phyloP scores from a whole-genome alignment of 768 basidiomycete species.

The Cyathus striatus region DNA sequence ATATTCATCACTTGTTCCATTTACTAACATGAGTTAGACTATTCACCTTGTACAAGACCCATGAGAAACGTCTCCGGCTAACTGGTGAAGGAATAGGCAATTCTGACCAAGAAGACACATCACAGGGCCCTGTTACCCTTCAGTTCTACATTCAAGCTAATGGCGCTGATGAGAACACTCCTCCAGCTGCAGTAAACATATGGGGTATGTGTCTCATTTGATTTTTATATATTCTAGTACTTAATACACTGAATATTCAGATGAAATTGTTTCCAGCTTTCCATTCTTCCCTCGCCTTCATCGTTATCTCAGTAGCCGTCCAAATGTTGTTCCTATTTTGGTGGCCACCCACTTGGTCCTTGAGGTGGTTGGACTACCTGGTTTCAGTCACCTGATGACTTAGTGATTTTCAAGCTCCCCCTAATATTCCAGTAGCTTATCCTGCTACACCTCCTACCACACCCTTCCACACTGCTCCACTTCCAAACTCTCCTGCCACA shows the following conservation, averaged over 20 bases:
- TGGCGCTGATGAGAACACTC: constrained; percentile 2
- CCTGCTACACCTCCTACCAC: not conserved
- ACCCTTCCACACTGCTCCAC: not conserved
- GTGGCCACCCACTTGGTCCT: constrained; percentile 3
- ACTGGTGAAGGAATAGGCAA: constrained; percentile 1
- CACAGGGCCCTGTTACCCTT: constrained; percentile 3
- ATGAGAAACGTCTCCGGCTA: not conserved
- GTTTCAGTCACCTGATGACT: constrained; percentile 2
- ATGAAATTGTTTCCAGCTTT: constrained; percentile 1
- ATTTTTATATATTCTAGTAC: not conserved
- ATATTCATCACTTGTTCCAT: not conserved
- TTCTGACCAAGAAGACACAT: not conserved
- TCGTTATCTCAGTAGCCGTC: not conserved
- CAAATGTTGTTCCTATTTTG: constrained; percentile 2
- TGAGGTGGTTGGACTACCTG: constrained; percentile 1
- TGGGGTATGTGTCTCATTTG: constrained; percentile 1
- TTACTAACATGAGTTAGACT: not conserved
- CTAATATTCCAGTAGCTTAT: not conserved
- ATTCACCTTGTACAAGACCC: not conserved
- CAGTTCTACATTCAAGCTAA: constrained; percentile 1
- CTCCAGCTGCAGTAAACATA: constrained; percentile 2
- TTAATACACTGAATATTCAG: not conserved
- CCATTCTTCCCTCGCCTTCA: constrained; percentile 4
- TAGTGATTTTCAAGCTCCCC: not conserved
- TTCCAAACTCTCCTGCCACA: not conserved